Base-by-base conservation (phyloP, 768 basidiomycete genomes). In the Lactifluus pinguis region DNA sequence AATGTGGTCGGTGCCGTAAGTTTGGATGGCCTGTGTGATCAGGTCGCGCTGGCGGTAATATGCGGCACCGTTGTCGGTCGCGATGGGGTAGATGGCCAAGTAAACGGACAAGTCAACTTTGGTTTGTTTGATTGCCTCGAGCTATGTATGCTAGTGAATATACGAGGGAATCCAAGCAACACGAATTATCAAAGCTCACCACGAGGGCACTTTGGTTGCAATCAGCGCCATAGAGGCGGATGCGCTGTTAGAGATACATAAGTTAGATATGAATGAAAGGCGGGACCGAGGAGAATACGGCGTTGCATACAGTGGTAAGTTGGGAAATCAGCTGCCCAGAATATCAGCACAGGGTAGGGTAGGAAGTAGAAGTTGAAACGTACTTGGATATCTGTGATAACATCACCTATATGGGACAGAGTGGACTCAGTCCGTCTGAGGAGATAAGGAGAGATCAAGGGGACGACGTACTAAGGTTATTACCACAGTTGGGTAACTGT, bases 41-140 rank as follows among this genome's bases (percentile, higher is more conserved):
- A 74, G 72, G 62, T 80, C 79, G 21, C 80, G 81, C 72, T 99
- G 95, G 42, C 87, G 82, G 0, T 71, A 53, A 70, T 94, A 97
- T 3, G 90, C 86, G 0, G 80, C 75, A 25, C 79, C 76, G 42
- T 83, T 80, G 72, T 92, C 89, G 4, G 79, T 81, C 39, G 82
- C 69, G 11, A 80, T 67, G 21, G 78, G 77, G 69, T 88, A 92
- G 68, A 85, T 90, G 30, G 83, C 89, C 21, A 91, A 77, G 71
- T 76, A 93, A 6, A 95, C 89, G 4, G 73, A 77, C 83, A 97
- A 80, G 72, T 95, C 77, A 42, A 92, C 89, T 73, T 95, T 90
- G 39, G 95, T 97, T 61, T 83, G 84, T 67, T 86, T 79, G 67
- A 99, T 93, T 17, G 95, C 95, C 65, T 94, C 89, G 34, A 98